Conservation (phyloP, 1,284 basidiomycete genomes). For the Tetrapyrgos nigripes region DNA sequence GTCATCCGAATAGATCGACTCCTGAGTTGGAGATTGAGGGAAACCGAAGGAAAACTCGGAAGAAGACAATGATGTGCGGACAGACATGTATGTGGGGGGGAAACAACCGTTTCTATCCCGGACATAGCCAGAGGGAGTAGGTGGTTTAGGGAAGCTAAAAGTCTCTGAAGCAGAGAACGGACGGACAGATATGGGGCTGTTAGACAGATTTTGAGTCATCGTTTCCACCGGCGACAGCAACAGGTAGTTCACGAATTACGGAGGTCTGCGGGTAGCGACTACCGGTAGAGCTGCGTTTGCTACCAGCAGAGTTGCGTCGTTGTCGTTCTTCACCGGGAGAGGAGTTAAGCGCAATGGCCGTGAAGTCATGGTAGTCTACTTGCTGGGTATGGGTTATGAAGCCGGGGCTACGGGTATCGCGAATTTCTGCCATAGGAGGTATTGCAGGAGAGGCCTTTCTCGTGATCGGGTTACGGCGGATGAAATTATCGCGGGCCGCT, state of each 20-base stretch:
- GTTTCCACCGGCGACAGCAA: constrained; percentile 20
- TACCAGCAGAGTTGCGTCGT: constrained; percentile 45
- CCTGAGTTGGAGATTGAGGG: too few species aligned
- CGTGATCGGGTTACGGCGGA: background rate
- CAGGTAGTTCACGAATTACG: constrained; percentile 30
- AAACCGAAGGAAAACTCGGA: too few species aligned
- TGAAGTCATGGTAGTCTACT: too few species aligned
- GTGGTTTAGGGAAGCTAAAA: constrained; percentile 71
- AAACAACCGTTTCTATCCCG: too few species aligned
- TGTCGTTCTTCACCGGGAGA: constrained; percentile 24
- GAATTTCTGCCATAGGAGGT: constrained; percentile 58
- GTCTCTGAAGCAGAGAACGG: constrained; percentile 70
- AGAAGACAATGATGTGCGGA: too few species aligned
- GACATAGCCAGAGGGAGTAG: constrained; percentile 34
- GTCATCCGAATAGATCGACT: background rate
- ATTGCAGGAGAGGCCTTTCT: constrained; percentile 23
- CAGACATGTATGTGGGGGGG: too few species aligned
- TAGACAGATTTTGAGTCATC: constrained; percentile 27
- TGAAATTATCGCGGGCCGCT: constrained; percentile 43
- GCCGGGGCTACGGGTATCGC: constrained; percentile 23
- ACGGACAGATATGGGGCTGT: constrained; percentile 63
- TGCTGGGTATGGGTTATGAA: constrained; percentile 3
- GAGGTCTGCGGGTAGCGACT: constrained; percentile 45
- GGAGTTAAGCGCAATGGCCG: constrained; percentile 19
- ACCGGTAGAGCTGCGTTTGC: constrained; percentile 36